Percentiles rank a stretch among this genome's conserved stretches.
phyloP scores from a whole-genome alignment of 140 eudicot genomes.

The Bidens hawaiensis region DNA sequence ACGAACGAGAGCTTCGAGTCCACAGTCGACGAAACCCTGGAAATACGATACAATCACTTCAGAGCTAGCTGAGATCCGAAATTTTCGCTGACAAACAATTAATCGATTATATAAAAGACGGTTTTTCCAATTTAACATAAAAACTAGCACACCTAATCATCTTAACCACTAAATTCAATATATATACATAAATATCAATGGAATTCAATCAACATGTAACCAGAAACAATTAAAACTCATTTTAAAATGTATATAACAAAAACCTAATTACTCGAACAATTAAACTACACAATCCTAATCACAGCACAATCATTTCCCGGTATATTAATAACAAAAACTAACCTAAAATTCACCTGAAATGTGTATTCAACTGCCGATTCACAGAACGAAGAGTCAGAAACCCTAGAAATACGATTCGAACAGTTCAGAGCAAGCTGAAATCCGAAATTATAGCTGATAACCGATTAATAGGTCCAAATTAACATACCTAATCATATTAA shows the following conservation, averaged over 20 bases:
- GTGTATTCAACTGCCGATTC: slow-evolving; percentile 29
- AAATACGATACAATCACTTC: too few relatives aligned
- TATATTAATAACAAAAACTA: neutral
- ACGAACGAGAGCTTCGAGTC: too few relatives aligned
- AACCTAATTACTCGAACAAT: slow-evolving; percentile 16
- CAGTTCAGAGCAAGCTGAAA: slow-evolving; percentile 39
- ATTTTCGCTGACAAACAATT: slow-evolving; percentile 29
- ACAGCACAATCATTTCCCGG: neutral
- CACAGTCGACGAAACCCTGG: too few relatives aligned
- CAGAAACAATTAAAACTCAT: slow-evolving; percentile 2
- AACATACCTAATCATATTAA: slow-evolving; percentile 19
- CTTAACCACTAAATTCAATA: too few relatives aligned
- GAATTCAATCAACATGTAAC: neutral
- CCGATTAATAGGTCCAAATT: slow-evolving; percentile 17
- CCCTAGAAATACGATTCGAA: slow-evolving; percentile 37
- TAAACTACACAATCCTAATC: neutral
- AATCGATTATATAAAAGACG: too few relatives aligned
- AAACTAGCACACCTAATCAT: too few relatives aligned
- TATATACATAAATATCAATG: neutral
- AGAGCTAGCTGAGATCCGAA: too few relatives aligned
- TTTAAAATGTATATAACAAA: slow-evolving; percentile 1
- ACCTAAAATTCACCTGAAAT: slow-evolving; percentile 15
- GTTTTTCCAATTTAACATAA: too few relatives aligned
- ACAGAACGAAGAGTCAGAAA: slow-evolving; percentile 29
- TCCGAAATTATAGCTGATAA: slow-evolving; percentile 48